Percentiles rank a stretch among this genome's conserved stretches.
Conservation (phyloP, 345 rosid genomes). For the Linum trigynum region DNA sequence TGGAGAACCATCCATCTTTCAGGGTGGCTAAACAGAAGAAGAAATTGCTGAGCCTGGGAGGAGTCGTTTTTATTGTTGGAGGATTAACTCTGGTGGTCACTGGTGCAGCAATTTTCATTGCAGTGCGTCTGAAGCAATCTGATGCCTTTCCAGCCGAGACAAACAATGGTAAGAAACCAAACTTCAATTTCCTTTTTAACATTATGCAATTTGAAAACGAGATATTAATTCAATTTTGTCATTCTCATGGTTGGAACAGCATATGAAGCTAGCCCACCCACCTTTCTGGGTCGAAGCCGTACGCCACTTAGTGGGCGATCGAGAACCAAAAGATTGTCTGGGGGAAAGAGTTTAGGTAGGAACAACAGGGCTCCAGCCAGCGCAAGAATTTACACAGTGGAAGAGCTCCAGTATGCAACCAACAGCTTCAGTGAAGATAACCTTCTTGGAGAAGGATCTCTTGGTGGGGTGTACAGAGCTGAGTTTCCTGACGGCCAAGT, state of each 20-base stretch:
- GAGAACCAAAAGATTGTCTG: conserved; percentile 29
- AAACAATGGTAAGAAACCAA: conserved; percentile 29
- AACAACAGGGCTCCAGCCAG: conserved; percentile 33
- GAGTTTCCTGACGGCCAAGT: conserved; percentile 68
- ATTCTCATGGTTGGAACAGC: conserved; percentile 14
- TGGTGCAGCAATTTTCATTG: conserved; percentile 43
- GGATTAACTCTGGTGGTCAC: conserved; percentile 50
- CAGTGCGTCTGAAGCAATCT: conserved; percentile 29
- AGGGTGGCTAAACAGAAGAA: conserved; percentile 31
- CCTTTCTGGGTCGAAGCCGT: conserved; percentile 26
- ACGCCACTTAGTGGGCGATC: conserved; percentile 17
- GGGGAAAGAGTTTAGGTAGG: conserved; percentile 44
- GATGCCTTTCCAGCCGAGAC: conserved; percentile 37
- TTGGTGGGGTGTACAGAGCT: conserved; percentile 83
- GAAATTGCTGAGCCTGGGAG: conserved; percentile 48
- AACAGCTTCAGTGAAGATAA: conserved; percentile 65
- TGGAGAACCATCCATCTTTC: conserved; percentile 39
- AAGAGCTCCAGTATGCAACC: conserved; percentile 73
- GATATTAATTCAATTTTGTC: background rate
- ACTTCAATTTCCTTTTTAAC: background rate
- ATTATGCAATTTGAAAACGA: background rate
- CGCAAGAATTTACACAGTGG: conserved; percentile 46
- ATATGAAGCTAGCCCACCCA: conserved; percentile 42
- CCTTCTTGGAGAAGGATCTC: conserved; percentile 71
- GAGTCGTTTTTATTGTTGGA: conserved; percentile 44